These are phyloP conservation scores for Podila clonocystis DNA, from an alignment of 192 early-diverging fungal genomes.

Conservation along the genomic window DNA sequence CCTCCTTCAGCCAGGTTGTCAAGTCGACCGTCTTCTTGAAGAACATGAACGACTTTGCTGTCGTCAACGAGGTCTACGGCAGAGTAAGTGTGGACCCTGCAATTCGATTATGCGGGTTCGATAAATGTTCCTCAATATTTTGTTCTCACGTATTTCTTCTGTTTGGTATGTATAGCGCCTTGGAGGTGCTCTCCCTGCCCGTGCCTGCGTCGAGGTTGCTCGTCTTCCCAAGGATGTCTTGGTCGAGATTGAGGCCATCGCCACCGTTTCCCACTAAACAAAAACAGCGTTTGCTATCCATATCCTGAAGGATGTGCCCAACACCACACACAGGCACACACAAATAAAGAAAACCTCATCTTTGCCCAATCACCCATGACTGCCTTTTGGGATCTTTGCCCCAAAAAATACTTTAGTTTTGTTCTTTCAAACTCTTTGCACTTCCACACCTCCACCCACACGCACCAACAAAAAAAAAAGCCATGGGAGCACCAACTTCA, in stretches of 20 bases:
- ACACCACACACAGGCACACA: too few relatives aligned
- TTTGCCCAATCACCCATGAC: not conserved
- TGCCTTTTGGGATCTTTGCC: not conserved
- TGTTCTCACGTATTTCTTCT: not conserved
- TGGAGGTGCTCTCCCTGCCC: constrained; percentile 71
- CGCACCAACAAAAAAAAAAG: not conserved
- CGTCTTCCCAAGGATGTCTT: constrained; percentile 89
- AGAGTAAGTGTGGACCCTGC: constrained; percentile 54
- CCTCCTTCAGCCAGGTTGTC: constrained; percentile 85
- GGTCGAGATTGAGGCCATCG: constrained; percentile 95
- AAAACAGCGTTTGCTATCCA: not conserved
- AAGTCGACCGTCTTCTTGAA: constrained; percentile 98
- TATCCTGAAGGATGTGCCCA: too few relatives aligned
- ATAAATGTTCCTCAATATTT: not conserved
- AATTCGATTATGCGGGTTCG: too few relatives aligned
- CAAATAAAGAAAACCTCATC: too few relatives aligned
- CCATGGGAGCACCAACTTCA: constrained; percentile 20
- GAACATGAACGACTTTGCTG: constrained; percentile 89
- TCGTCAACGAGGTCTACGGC: constrained; percentile 91
- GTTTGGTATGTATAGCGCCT: constrained; percentile 57
- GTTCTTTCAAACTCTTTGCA: not conserved
- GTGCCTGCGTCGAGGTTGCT: constrained; percentile 89
- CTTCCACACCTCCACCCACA: not conserved
- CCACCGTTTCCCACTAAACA: constrained; percentile 63
- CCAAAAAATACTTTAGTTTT: not conserved